These are phyloP conservation scores for Trichoderma simmonsii DNA, from an alignment of 2,329 filamentous ascomycete species.

Conservation along the genomic window DNA sequence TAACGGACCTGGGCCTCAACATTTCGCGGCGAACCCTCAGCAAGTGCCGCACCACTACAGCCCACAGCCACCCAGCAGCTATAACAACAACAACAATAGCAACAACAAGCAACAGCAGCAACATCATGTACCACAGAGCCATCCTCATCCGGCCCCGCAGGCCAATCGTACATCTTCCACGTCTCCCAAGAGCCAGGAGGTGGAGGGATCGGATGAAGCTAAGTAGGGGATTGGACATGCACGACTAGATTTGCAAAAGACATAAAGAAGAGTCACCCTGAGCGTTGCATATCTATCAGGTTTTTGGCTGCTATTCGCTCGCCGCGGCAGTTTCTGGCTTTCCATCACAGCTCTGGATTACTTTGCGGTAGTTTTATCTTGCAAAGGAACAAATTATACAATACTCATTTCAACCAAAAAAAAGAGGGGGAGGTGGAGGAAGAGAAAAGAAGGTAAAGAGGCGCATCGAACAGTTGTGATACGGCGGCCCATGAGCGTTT, in stretches of 20 bases:
- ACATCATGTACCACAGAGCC: slow-evolving; percentile 45
- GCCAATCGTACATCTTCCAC: slow-evolving; percentile 35
- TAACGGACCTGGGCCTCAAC: slow-evolving; percentile 56
- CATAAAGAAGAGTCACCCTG: slow-evolving; percentile 16
- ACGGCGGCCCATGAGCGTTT: slow-evolving; percentile 20
- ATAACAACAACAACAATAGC: slow-evolving; percentile 51
- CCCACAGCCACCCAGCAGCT: slow-evolving; percentile 52
- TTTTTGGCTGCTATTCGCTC: slow-evolving; percentile 25
- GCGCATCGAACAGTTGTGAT: slow-evolving; percentile 21
- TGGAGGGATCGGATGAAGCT: slow-evolving; percentile 44
- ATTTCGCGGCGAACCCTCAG: slow-evolving; percentile 64
- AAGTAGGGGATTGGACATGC: slow-evolving; percentile 35
- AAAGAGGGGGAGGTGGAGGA: background rate
- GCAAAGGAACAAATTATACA: background rate
- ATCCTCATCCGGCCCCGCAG: slow-evolving; percentile 39
- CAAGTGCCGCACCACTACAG: slow-evolving; percentile 63
- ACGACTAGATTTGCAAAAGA: slow-evolving; percentile 19
- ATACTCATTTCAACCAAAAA: background rate
- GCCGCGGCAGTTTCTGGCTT: slow-evolving; percentile 25
- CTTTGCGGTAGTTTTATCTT: slow-evolving; percentile 14
- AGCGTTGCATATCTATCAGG: slow-evolving; percentile 24
- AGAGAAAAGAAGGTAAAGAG: background rate
- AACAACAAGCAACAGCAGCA: slow-evolving; percentile 43
- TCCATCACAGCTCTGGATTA: slow-evolving; percentile 24
- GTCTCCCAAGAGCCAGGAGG: slow-evolving; percentile 31